A percentile compares a stretch with the other conserved stretches of the same genome.
These are phyloP conservation scores for Monilinia laxa DNA, from an alignment of 2,329 filamentous ascomycete genomes.

Conservation along the genomic window DNA sequence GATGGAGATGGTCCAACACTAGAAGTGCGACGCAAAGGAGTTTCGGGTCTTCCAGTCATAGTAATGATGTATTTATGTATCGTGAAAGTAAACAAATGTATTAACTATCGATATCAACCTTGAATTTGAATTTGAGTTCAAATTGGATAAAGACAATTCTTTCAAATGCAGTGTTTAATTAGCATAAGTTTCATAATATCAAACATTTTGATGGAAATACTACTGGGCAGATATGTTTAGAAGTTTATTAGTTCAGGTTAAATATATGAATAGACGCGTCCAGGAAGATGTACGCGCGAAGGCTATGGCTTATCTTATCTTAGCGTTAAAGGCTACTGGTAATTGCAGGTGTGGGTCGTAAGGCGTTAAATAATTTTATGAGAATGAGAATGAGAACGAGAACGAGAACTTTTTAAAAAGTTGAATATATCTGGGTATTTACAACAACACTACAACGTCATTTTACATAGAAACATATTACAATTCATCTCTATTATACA, in stretches of 20 bases:
- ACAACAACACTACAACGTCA: neutral
- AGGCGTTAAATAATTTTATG: conserved; percentile 19
- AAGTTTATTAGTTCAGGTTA: too few species aligned
- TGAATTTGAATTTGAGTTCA: too few species aligned
- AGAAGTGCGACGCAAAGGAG: conserved; percentile 38
- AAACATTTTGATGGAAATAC: neutral
- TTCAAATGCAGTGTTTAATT: too few species aligned
- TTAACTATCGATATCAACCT: neutral
- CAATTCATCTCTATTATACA: neutral
- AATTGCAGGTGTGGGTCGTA: neutral
- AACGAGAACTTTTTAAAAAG: neutral
- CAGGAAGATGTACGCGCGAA: conserved; percentile 7
- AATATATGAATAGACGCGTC: conserved; percentile 1
- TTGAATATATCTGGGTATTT: neutral
- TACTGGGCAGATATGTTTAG: too few species aligned
- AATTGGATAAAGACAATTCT: neutral
- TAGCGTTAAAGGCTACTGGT: conserved; percentile 4
- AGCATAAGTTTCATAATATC: too few species aligned
- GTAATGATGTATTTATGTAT: conserved; percentile 28
- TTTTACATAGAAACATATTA: neutral
- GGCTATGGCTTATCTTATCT: conserved; percentile 22
- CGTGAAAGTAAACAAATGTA: neutral
- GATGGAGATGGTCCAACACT: conserved; percentile 37
- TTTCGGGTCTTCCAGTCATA: conserved; percentile 36
- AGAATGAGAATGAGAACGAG: neutral